Base-by-base conservation (phyloP, 371 early-diverging fungal species). In the Umbelopsis sp. region DNA sequence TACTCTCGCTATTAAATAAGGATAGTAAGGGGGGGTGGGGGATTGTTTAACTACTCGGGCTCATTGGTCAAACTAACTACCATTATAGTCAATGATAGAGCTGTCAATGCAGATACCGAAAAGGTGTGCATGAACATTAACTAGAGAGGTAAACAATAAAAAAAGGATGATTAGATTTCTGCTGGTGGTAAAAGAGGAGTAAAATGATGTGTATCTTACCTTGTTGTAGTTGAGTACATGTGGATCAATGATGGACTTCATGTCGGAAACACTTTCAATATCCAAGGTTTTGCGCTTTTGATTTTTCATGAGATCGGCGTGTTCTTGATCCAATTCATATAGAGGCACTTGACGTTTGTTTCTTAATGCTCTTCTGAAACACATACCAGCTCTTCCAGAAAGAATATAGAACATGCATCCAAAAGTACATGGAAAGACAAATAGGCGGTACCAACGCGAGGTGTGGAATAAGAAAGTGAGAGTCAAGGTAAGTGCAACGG, bases 301-400 rank as follows among this genome's bases (percentile, higher is more conserved):
- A 35, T 63, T 69, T 12, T 69, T 68, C 32, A 69, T 44, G 24
- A 66, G 63, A 12, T 66, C 52, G 2, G 35, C 35, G 29, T 57
- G 57, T 35, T 57, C 57, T 57, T 57, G 57, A 35, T 62, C 32
- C n/a, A 64, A 11, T n/a, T 66, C 66, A 35, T 69, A 69, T 16
- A 50, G 45, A 8, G 72, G 72, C 11, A 69, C 51, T 44, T 72
- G 72, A 29, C 72, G 63, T 7, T 45, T 50, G 29, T 72, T 69
- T 8, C 63, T 22, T 10, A 65, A 48, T 8, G 67, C 51, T 20
- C 72, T 63, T 50, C 69, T 24, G 1, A 63, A 53, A 63, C 72
- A 72, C 38, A 71, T 71, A 0, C 69, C 74, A n/a, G 71, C 46
- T 46, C 69, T 41, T 4, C 71, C 74, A 0, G 71, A 66, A 22